These are phyloP conservation scores for Raphanus sativus DNA, from an alignment of 345 rosid species.

Conservation along the genomic window DNA sequence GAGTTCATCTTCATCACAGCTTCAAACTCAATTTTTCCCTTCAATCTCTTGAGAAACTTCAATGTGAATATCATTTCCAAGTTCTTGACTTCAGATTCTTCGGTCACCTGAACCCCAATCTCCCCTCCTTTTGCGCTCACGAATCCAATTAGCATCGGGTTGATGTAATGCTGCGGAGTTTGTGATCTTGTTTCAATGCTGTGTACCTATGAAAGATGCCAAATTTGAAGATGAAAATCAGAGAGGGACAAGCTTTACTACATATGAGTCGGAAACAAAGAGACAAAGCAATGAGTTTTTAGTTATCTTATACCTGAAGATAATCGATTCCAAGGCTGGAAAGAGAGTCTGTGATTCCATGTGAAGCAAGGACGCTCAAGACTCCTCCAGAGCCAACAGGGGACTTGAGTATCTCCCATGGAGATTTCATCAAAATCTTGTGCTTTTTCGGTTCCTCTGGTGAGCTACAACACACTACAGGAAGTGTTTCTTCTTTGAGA, in stretches of 20 bases:
- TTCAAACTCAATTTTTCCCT: constrained; percentile 48
- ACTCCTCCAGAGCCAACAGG: constrained; percentile 84
- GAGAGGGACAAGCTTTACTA: background rate
- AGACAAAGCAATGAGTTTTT: too few relatives aligned
- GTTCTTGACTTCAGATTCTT: constrained; percentile 41
- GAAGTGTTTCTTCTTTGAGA: constrained; percentile 72
- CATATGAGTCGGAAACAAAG: too few relatives aligned
- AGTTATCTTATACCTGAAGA: constrained; percentile 77
- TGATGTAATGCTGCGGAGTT: constrained; percentile 23
- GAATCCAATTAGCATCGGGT: constrained; percentile 53
- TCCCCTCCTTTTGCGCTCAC: constrained; percentile 48
- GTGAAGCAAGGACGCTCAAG: constrained; percentile 59
- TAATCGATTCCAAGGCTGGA: constrained; percentile 57
- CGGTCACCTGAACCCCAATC: constrained; percentile 50
- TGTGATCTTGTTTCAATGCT: constrained; percentile 22
- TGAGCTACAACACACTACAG: constrained; percentile 58
- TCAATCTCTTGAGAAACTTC: constrained; percentile 46
- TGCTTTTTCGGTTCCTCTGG: constrained; percentile 49
- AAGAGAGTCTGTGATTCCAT: constrained; percentile 52
- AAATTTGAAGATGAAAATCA: constrained; percentile 12
- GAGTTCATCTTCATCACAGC: constrained; percentile 42
- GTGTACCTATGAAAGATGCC: constrained; percentile 50
- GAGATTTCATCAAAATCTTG: constrained; percentile 90
- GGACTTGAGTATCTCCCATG: constrained; percentile 81
- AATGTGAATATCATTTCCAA: constrained; percentile 51